Conservation (phyloP, 164 flowering plant genomes). For the Nymphaea colorata region DNA sequence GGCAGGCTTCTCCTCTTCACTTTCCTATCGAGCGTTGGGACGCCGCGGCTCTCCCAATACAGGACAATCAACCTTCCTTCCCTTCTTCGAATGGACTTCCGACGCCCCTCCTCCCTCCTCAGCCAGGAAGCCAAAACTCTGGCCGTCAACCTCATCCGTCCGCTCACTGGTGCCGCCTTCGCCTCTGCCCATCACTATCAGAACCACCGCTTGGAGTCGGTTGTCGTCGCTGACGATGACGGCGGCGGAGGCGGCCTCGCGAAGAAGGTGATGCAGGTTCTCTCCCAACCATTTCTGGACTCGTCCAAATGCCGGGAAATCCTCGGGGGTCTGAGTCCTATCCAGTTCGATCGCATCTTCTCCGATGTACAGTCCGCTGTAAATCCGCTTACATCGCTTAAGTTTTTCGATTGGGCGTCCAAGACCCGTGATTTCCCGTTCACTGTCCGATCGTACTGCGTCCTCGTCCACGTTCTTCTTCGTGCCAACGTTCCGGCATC, state of each 20-base stretch:
- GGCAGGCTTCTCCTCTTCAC: background rate
- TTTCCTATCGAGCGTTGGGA: background rate
- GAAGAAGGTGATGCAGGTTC: constrained; percentile 25
- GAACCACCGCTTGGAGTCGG: too few relatives aligned
- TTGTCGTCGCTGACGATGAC: background rate
- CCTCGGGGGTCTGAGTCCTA: constrained; percentile 27
- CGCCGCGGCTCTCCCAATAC: background rate
- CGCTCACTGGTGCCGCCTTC: background rate
- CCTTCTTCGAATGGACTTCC: background rate
- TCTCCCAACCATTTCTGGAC: constrained; percentile 40
- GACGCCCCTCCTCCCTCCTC: background rate
- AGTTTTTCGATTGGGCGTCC: constrained; percentile 47
- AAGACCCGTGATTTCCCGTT: constrained; percentile 26
- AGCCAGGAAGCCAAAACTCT: background rate
- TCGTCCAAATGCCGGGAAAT: constrained; percentile 22
- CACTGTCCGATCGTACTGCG: constrained; percentile 45
- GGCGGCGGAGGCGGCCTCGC: constrained; percentile 8
- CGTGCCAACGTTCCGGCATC: constrained; percentile 20
- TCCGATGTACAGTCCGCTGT: constrained; percentile 15
- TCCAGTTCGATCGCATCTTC: constrained; percentile 35
- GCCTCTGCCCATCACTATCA: background rate
- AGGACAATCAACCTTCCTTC: background rate
- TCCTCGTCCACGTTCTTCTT: constrained; percentile 42
- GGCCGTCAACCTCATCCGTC: background rate
- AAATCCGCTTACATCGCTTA: constrained; percentile 41